Base-by-base conservation (phyloP, 2,329 filamentous ascomycete genomes). In the Curvularia sp. region DNA sequence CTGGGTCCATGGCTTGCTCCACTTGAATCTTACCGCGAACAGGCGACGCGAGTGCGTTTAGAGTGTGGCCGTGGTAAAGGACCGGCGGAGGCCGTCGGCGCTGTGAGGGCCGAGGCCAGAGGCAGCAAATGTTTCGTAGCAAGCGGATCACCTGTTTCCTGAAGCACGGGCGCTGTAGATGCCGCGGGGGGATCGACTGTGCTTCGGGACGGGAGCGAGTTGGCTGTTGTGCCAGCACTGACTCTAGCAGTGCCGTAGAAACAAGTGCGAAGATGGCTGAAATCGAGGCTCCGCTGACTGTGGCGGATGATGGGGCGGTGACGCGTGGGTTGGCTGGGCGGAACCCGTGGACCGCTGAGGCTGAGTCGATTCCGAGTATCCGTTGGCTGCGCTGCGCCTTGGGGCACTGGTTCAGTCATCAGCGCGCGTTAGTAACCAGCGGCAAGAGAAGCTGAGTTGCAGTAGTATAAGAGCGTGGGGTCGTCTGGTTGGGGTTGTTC, bases 311-410 rank as follows among this genome's bases (percentile, higher is more conserved):
- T 53, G 61, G 55, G 56, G 61, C 53, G 39, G 39, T 57, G 33
- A 48, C 35, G 28, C 39, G 50, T 48, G 49, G 55, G 51, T 63
- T 48, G 53, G 41, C 51, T 42, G 55, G 41, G 47, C 61, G 61
- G 55, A 60, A 63, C 38, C 51, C 61, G n/a, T 63, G 64, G 58
- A 57, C 59, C 58, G 59, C 62, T 57, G 71, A 65, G 73, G 73
- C 73, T 72, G 72, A 72, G 70, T 62, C 56, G 63, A 66, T 63
- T 67, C 61, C 63, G 62, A 69, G 33, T 13, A 35, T 67, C 65
- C 67, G 65, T 64, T 58, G 38, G 53, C 55, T 18, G 30, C 68
- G 66, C 72, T 74, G 62, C 71, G 72, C 72, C 70, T n/a, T 22
- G 53, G 56, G 50, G 56, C 43, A 24, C 57, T 57, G 12, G 54